Evolutionary conservation across 23 red algal genomes (phyloP).

Genomic region (Gracilariopsis chorda): DNA sequence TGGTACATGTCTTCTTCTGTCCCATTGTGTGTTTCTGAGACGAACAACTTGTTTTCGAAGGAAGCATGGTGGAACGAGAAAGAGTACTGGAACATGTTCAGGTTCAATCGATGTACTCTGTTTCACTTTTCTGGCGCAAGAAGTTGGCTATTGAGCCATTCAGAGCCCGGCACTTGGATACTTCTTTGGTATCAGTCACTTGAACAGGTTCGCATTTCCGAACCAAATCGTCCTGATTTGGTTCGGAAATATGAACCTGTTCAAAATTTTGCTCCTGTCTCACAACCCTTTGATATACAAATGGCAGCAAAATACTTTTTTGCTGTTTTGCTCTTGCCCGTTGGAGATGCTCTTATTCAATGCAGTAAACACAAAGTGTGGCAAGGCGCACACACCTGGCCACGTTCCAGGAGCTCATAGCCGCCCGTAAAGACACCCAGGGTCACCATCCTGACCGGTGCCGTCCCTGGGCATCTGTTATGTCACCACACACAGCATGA

Average conservation of each 20-base stretch:
- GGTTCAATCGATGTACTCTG: neutral
- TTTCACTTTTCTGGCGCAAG: neutral
- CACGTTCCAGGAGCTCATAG: too few relatives aligned
- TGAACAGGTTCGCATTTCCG: neutral
- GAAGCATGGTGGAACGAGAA: neutral
- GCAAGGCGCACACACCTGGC: too few relatives aligned
- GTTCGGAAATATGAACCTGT: neutral
- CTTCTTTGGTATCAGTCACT: neutral
- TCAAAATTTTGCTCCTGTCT: too few relatives aligned
- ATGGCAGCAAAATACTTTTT: neutral
- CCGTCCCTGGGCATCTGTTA: too few relatives aligned
- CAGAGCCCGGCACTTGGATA: neutral
- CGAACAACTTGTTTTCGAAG: too few relatives aligned
- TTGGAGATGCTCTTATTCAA: neutral
- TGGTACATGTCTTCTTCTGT: neutral
- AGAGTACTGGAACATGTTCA: neutral
- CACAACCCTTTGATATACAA: too few relatives aligned
- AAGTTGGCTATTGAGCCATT: neutral
- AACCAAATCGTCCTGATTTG: neutral
- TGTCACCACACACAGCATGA: too few relatives aligned
- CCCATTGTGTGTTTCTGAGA: neutral
- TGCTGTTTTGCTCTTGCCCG: neutral
- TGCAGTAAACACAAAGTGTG: too few relatives aligned
- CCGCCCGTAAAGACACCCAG: too few relatives aligned
- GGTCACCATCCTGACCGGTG: too few relatives aligned